A percentile compares a stretch with the other conserved stretches of the same genome.
Conservation (phyloP, 495 filamentous ascomycete genomes). For the Penicillium angulare region DNA sequence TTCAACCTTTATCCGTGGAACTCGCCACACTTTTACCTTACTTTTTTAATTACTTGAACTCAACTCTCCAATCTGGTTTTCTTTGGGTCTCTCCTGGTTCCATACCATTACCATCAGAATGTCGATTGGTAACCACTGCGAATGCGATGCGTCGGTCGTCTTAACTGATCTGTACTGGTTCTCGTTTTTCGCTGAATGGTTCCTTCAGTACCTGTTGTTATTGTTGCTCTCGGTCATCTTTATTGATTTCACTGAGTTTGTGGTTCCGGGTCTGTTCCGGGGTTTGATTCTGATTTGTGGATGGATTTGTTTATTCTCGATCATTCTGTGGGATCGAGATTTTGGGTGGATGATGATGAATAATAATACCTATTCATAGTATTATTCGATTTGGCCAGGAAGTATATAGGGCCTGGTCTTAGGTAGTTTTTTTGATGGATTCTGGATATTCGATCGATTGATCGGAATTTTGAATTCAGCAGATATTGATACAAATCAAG, state of each 20-base stretch:
- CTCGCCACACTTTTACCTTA: slow-evolving; percentile 7
- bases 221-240: slow-evolving; percentile 34
- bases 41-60: slow-evolving; percentile 11
- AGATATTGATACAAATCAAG: slow-evolving; percentile 7
- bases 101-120: slow-evolving; percentile 1
- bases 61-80: neutral
- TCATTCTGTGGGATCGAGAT: neutral
- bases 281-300: neutral
- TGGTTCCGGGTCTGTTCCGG: neutral
- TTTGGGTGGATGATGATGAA: slow-evolving; percentile 13
- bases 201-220: slow-evolving; percentile 1
- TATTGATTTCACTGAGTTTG: slow-evolving; percentile 34
- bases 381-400: neutral
- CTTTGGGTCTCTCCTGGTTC: neutral
- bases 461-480: no score
- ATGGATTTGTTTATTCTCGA: no score
- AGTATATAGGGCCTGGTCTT: slow-evolving; percentile 8
- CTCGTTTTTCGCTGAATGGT: neutral
- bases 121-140: neutral
- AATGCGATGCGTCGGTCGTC: slow-evolving; percentile 28
- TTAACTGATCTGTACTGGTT: slow-evolving; percentile 35
- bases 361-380: no score
- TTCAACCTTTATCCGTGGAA: slow-evolving; percentile 9
- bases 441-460: no score
- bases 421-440: slow-evolving; percentile 5